phyloP scores from a whole-genome alignment of 2,329 filamentous ascomycete species.

The Onygenales sp. region DNA sequence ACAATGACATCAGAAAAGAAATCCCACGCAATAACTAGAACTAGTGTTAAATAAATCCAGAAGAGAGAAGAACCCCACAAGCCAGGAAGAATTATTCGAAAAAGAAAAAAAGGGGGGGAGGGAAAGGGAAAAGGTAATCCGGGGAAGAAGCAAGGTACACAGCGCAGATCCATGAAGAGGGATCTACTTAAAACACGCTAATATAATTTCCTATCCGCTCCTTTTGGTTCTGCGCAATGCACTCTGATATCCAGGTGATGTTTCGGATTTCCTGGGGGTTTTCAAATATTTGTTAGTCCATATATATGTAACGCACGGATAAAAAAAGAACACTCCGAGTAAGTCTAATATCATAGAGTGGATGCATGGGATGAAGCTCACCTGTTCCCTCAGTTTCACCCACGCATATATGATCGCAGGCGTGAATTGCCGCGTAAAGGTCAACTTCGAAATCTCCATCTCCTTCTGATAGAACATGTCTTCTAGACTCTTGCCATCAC shows the following conservation, averaged over 20 bases:
- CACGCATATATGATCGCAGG: constrained; percentile 93
- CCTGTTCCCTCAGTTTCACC: constrained; percentile 96
- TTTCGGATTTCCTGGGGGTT: constrained; percentile 85
- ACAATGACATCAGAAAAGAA: no score
- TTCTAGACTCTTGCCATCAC: constrained; percentile 82
- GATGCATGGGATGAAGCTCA: constrained; percentile 36
- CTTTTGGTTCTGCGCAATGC: constrained; percentile 99
- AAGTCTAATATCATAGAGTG: neutral
- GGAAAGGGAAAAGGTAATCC: no score
- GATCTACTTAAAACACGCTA: constrained; percentile 67
- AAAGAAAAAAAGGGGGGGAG: no score
- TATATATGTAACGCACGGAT: neutral
- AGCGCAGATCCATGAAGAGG: neutral
- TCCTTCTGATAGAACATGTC: constrained; percentile 99
- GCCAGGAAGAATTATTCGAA: no score
- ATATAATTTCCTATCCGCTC: constrained; percentile 98
- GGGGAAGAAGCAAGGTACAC: no score
- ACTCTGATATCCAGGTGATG: constrained; percentile 99
- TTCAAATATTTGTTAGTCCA: neutral
- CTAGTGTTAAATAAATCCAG: no score
- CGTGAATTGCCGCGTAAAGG: constrained; percentile 93
- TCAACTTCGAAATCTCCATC: constrained; percentile 94
- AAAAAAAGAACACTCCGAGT: neutral
- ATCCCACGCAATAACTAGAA: no score
- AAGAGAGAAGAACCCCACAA: no score